Evolutionary conservation across 2,329 filamentous ascomycete genomes (phyloP), one percentile per base, ranked within the genome.

Genomic region (Colletotrichum sp.): DNA sequence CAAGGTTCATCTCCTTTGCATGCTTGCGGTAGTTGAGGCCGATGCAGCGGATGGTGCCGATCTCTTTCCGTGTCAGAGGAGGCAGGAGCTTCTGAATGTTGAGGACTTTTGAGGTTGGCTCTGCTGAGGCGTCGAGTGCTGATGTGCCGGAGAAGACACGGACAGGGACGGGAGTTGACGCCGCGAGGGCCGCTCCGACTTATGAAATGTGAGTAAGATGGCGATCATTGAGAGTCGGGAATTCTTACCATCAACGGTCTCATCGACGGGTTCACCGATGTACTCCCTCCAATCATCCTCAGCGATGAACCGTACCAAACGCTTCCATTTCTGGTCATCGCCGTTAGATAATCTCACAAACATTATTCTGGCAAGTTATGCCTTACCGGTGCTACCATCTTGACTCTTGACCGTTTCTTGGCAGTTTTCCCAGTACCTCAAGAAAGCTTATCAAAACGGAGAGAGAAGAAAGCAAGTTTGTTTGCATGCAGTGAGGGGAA

Each of bases 11-110:
- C 74, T 81, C 88, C 73, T 88, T 73, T 3, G 79, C 78, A n/a
- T 82, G 79, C 16, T 80, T 79, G 60, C 78, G 79, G 69, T 80
- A 81, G 76, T 90, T 90, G 57, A 90, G 79, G 1, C 89, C 88
- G 77, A 90, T 86, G 78, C 89, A 90, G 59, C 88, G 82, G 67
- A 93, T 90, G 1, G 90, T 89, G 28, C 90, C 90, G 66, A 90
- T 87, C 78, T 91, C 89, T 24, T 80, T 79, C 70, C 84, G 82
- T 2, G 87, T 80, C 26, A 91, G 78, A 9, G 90, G 89, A n/a
- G 75, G 72, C 1, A 77, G 30, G 2, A 77, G 67, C 30, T 75
- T 79, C 30, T 77, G 72, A 28, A 80, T 75, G 12, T 61, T 75
- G 7, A 78, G 70, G 24, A 89, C 87, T 26, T 78, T 77, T 7